Evolutionary conservation across 371 early-diverging fungal species (phyloP), one percentile per base, ranked within the genome.

Genomic region (Lichtheimia hyalospora): DNA sequence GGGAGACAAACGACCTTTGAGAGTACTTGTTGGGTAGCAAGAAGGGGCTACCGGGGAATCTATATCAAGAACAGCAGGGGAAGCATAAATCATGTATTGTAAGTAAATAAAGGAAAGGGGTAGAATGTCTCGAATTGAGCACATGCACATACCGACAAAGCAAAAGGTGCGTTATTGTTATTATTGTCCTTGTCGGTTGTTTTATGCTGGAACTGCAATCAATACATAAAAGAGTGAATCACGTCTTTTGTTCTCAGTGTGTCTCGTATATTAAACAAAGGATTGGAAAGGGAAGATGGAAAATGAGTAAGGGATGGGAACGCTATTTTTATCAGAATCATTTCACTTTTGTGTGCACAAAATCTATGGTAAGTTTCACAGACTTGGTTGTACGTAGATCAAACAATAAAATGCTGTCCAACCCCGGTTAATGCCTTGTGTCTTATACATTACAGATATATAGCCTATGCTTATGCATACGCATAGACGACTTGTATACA

Each of bases 91-190:
- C 34, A 53, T 21, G 28, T 39, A 40, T 21, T 41, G 43, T 24
- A 54, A 39, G 27, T 46, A 42, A 54, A 20, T 20, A 49, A 54
- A 48, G 18, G 53, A 48, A 51, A 54, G 61, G 49, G 46, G 46
- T 21, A 8, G 34, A 34, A 34, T 34, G 34, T 34, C 34, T 34
- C 34, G 34, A 34, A 21, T 15, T 39, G 27, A 21, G 39, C 27
- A 53, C 39, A 53, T 39, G 15, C 27, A 20, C 50, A 50, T 50
- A 50, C 50, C 20, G 50, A 13, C 23, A 34, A 34, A 10, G 23
- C 50, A 23, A 23, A 50, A 50, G 14, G 50, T 50, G 50, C 50
- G 50, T 50, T 50, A 50, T 50, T 50, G 50, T 50, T 50, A n/a
- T 16, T 50, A 24, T 50, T 50, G 18, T 16, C 24, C 8, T 50